phyloP scores from a whole-genome alignment of 2,329 filamentous ascomycete genomes.

The Graphilbum fragrans region DNA sequence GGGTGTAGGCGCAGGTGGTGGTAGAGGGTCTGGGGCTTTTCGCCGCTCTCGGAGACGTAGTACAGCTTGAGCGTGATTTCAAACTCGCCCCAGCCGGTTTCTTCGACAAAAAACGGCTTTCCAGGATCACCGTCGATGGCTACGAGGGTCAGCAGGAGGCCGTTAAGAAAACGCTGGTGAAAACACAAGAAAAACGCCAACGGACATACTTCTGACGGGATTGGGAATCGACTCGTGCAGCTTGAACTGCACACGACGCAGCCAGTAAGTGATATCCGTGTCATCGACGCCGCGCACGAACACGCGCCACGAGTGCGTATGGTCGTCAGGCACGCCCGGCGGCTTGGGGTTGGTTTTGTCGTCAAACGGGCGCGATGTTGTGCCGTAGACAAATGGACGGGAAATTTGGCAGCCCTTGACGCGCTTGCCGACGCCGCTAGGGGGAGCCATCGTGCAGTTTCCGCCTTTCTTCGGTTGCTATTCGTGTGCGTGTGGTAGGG shows the following conservation, averaged over 20 bases:
- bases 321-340: slow-evolving; percentile 66
- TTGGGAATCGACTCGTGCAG: slow-evolving; percentile 95
- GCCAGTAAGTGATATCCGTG: slow-evolving; percentile 87
- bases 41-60: slow-evolving; percentile 74
- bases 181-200: not conserved
- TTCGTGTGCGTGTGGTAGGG: no score
- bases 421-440: slow-evolving; percentile 46
- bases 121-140: slow-evolving; percentile 58
- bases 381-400: slow-evolving; percentile 62
- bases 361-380: slow-evolving; percentile 68
- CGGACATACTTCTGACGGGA: slow-evolving; percentile 57
- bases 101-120: slow-evolving; percentile 69
- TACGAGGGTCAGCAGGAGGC: slow-evolving; percentile 12
- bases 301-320: slow-evolving; percentile 94
- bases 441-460: slow-evolving; percentile 39
- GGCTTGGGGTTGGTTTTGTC: slow-evolving; percentile 68
- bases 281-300: slow-evolving; percentile 86
- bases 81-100: slow-evolving; percentile 98
- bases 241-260: slow-evolving; percentile 96
- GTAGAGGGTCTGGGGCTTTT: slow-evolving; percentile 93
- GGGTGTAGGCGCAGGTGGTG: slow-evolving; percentile 86
- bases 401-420: slow-evolving; percentile 53
- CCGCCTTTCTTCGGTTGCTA: no score
- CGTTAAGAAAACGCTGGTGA: not conserved
- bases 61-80: slow-evolving; percentile 92